phyloP scores from a whole-genome alignment of 352 stramenopile species.

The Phytopythium delawarense region DNA sequence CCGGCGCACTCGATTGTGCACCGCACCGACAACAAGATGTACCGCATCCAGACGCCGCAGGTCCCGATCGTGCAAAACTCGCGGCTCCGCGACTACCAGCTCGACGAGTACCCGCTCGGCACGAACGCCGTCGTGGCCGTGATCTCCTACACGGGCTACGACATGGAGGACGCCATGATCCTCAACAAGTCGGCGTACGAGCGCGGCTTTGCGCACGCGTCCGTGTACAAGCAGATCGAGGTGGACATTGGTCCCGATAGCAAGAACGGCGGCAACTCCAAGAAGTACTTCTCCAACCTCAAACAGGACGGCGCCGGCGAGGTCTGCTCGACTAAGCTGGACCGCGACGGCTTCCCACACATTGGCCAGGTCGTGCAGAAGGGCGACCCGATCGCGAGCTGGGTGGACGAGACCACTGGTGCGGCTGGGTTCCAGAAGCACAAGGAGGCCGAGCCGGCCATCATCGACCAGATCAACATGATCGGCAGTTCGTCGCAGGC shows the following conservation, averaged over 20 bases:
- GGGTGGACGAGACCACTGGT: slow-evolving; percentile 94
- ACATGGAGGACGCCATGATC: slow-evolving; percentile 99
- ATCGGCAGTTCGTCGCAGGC: slow-evolving; percentile 64
- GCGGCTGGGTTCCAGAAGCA: slow-evolving; percentile 92
- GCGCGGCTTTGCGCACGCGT: slow-evolving; percentile 96
- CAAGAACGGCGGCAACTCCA: slow-evolving; percentile 70
- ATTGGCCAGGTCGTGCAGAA: slow-evolving; percentile 95
- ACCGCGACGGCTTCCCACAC: slow-evolving; percentile 95
- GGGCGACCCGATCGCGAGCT: slow-evolving; percentile 95
- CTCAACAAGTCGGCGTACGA: slow-evolving; percentile 99
- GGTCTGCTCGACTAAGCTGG: slow-evolving; percentile 78
- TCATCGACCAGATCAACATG: slow-evolving; percentile 95
- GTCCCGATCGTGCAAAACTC: slow-evolving; percentile 98
- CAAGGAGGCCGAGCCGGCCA: slow-evolving; percentile 97
- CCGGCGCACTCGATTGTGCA: slow-evolving; percentile 96
- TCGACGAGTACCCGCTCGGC: slow-evolving; percentile 99
- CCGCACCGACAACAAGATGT: slow-evolving; percentile 99
- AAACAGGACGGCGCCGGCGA: slow-evolving; percentile 70
- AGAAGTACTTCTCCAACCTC: slow-evolving; percentile 92
- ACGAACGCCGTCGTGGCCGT: slow-evolving; percentile 99
- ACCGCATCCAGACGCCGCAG: slow-evolving; percentile 98
- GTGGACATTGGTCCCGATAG: slow-evolving; percentile 83
- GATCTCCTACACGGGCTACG: slow-evolving; percentile 98
- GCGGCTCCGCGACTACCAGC: slow-evolving; percentile 94
- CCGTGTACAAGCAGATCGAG: slow-evolving; percentile 98